phyloP scores from a whole-genome alignment of 169 alveolate genomes.

The Cryptosporidium meleagridis region DNA sequence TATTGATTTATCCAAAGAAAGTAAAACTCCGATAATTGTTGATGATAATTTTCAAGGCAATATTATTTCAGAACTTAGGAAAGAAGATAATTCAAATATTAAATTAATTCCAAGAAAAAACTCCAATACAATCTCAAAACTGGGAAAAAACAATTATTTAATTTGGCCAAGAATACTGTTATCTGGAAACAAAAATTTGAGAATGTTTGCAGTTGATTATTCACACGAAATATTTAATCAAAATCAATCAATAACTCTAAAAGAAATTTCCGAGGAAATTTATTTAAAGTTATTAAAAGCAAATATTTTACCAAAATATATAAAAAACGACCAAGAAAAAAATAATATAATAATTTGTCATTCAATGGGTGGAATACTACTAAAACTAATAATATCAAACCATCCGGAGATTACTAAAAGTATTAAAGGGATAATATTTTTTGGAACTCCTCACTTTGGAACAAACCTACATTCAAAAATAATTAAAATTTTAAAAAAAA shows the following conservation, averaged over 20 bases:
- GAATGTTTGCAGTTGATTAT: conserved; percentile 53
- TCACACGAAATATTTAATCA: conserved; percentile 45
- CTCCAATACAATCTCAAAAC: neutral
- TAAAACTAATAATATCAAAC: conserved; percentile 40
- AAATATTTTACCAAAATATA: conserved; percentile 34
- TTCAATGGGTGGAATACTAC: conserved; percentile 73
- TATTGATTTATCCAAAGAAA: conserved; percentile 26
- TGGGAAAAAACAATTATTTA: conserved; percentile 29
- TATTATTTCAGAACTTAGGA: neutral
- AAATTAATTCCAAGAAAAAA: neutral
- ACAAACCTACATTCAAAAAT: conserved; percentile 16
- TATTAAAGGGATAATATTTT: conserved; percentile 53
- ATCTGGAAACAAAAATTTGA: neutral
- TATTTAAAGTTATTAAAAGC: conserved; percentile 41
- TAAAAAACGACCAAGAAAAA: neutral
- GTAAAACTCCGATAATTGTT: conserved; percentile 16
- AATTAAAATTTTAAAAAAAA: conserved; percentile 1
- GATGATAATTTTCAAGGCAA: neutral
- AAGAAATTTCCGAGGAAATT: conserved; percentile 51
- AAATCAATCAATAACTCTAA: neutral
- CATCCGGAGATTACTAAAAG: conserved; percentile 52
- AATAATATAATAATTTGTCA: conserved; percentile 60
- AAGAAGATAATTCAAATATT: neutral
- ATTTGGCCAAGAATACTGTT: conserved; percentile 66
- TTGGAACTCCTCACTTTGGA: conserved; percentile 74